These are phyloP conservation scores for Diatrype stigma DNA, from an alignment of 2,329 filamentous ascomycete species.

Conservation along the genomic window DNA sequence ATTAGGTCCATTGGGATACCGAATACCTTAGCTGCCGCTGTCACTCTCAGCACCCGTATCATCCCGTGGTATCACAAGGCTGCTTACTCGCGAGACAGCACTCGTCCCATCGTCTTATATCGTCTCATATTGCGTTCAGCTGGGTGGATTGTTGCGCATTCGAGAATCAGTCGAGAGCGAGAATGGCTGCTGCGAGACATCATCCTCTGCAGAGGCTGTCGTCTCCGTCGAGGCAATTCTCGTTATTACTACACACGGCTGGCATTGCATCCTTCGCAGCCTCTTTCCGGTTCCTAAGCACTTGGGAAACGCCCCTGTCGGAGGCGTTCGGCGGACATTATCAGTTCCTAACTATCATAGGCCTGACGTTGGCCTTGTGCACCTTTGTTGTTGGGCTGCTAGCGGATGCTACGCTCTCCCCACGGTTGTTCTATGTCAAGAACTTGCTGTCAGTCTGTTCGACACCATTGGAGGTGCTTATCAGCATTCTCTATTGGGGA, in stretches of 20 bases:
- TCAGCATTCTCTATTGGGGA: conserved; percentile 70
- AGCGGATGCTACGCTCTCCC: conserved; percentile 59
- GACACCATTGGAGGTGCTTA: conserved; percentile 66
- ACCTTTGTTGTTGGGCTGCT: conserved; percentile 60
- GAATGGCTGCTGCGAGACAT: conserved; percentile 42
- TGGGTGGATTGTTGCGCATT: too few relatives aligned
- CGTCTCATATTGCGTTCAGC: too few relatives aligned
- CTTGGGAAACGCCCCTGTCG: conserved; percentile 49
- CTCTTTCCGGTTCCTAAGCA: conserved; percentile 48
- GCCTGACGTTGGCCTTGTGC: conserved; percentile 55
- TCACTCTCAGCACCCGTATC: neutral
- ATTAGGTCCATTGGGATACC: too few relatives aligned
- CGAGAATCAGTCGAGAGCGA: too few relatives aligned
- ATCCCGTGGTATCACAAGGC: neutral
- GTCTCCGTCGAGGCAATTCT: conserved; percentile 61
- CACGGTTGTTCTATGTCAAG: conserved; percentile 59
- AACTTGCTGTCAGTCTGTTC: conserved; percentile 63
- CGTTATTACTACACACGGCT: conserved; percentile 56
- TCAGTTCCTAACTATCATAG: conserved; percentile 72
- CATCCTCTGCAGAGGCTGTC: conserved; percentile 63
- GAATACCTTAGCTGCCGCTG: neutral
- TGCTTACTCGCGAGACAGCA: neutral
- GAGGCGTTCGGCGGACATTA: conserved; percentile 63
- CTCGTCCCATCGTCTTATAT: neutral
- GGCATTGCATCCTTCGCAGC: conserved; percentile 50